phyloP scores from a whole-genome alignment of 192 early-diverging fungal genomes.

The Diversispora eburnea region DNA sequence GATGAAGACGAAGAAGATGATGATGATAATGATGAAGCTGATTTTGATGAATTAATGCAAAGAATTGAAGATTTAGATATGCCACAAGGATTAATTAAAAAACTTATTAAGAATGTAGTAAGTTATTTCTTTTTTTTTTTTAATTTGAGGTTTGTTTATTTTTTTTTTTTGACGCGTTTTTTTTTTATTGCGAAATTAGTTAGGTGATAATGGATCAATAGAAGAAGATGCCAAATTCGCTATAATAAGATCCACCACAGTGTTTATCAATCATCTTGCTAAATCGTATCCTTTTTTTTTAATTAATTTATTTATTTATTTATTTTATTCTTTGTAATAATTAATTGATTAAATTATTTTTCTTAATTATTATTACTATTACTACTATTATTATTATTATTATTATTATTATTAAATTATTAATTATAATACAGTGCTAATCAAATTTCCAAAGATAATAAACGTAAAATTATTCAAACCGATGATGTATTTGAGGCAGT shows the following conservation, averaged over 20 bases:
- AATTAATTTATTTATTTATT: neutral
- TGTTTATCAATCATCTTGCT: slow-evolving; percentile 9
- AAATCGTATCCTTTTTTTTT: slow-evolving; percentile 1
- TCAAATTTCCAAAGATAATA: slow-evolving; percentile 4
- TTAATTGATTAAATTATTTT: neutral
- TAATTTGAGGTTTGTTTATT: neutral
- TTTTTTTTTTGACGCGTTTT: neutral
- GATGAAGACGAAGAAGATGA: too few species aligned
- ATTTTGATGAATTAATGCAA: neutral
- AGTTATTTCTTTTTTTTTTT: neutral
- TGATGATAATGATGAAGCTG: neutral
- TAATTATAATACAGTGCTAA: neutral
- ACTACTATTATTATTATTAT: too few species aligned
- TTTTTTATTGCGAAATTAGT: neutral
- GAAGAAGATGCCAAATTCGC: slow-evolving; percentile 7
- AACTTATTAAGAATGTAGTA: slow-evolving; percentile 15
- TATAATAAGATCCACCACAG: slow-evolving; percentile 13
- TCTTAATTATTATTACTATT: neutral
- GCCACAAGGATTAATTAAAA: slow-evolving; percentile 3
- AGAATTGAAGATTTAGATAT: slow-evolving; percentile 16
- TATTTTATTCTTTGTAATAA: neutral
- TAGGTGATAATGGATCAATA: neutral
- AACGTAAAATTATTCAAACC: slow-evolving; percentile 13
- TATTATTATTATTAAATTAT: too few species aligned
- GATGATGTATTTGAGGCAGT: slow-evolving; percentile 1